These are phyloP conservation scores for Onygenales sp. DNA, from an alignment of 2,329 filamentous ascomycete species.

Conservation along the genomic window DNA sequence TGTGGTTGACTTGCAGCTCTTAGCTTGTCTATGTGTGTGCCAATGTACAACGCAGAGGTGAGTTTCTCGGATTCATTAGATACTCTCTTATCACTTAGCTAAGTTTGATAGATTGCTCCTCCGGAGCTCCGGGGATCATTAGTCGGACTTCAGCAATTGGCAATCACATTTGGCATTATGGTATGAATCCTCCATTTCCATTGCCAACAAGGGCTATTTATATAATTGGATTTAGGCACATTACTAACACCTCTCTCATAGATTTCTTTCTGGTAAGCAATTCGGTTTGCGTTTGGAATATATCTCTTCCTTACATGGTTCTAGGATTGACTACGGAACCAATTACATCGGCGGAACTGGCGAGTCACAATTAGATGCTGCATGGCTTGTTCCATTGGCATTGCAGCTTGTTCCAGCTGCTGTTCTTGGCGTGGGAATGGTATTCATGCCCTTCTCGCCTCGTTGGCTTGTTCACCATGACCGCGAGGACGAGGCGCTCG, in stretches of 20 bases:
- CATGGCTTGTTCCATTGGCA: constrained; percentile 39
- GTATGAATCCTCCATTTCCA: constrained; percentile 27
- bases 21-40: constrained; percentile 28
- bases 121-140: constrained; percentile 59
- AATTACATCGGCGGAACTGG: constrained; percentile 56
- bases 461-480: constrained; percentile 64
- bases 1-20: background rate
- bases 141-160: constrained; percentile 56
- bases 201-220: background rate
- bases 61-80: constrained; percentile 62
- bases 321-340: constrained; percentile 28
- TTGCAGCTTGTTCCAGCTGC: constrained; percentile 53
- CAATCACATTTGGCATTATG: constrained; percentile 53
- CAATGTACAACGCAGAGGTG: constrained; percentile 40
- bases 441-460: constrained; percentile 71
- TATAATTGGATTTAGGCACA: background rate
- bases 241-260: background rate
- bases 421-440: constrained; percentile 61
- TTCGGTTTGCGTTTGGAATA: constrained; percentile 18
- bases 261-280: constrained; percentile 21
- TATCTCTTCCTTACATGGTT: constrained; percentile 33
- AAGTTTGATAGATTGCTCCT: constrained; percentile 43
- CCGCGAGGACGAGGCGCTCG: constrained; percentile 58
- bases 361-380: constrained; percentile 45
- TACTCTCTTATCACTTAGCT: constrained; percentile 43